phyloP scores from a whole-genome alignment of 2,329 filamentous ascomycete species.

The Colletotrichum australisinense region DNA sequence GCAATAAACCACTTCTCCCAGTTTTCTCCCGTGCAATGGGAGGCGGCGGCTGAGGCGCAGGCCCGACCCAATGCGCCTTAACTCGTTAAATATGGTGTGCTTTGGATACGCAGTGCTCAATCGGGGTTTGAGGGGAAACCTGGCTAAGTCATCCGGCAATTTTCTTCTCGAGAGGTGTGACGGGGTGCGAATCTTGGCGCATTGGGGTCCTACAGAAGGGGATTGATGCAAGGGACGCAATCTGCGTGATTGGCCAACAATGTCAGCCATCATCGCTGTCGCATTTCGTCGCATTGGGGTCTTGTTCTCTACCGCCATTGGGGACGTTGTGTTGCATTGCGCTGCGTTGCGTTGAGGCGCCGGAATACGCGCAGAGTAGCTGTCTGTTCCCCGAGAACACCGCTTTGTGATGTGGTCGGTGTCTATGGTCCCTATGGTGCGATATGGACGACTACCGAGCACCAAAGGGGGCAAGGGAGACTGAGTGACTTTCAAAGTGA shows the following conservation, averaged over 20 bases:
- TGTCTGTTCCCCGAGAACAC: neutral
- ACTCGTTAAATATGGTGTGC: neutral
- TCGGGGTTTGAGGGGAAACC: neutral
- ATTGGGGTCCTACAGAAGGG: conserved; percentile 25
- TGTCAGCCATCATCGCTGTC: conserved; percentile 7
- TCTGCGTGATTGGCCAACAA: conserved; percentile 15
- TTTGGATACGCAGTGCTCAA: neutral
- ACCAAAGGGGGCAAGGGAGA: neutral
- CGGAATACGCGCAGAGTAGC: neutral
- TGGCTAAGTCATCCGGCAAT: conserved; percentile 17
- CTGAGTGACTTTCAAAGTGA: neutral
- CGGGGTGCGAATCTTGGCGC: conserved; percentile 20
- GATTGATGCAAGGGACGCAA: conserved; percentile 30
- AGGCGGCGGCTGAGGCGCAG: conserved; percentile 18
- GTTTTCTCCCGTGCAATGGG: neutral
- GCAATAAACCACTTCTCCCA: neutral
- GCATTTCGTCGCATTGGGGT: neutral
- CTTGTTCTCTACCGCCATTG: neutral
- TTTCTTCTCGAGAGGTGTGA: conserved; percentile 1
- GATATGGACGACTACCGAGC: neutral
- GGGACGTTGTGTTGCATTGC: neutral
- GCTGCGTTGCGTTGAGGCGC: neutral
- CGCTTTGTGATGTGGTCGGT: neutral
- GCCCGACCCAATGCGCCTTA: neutral
- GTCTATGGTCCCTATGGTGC: neutral